Evolutionary conservation across 225 moss, liverwort and hornwort species (phyloP).

Genomic region (Sphagnum contortum): DNA sequence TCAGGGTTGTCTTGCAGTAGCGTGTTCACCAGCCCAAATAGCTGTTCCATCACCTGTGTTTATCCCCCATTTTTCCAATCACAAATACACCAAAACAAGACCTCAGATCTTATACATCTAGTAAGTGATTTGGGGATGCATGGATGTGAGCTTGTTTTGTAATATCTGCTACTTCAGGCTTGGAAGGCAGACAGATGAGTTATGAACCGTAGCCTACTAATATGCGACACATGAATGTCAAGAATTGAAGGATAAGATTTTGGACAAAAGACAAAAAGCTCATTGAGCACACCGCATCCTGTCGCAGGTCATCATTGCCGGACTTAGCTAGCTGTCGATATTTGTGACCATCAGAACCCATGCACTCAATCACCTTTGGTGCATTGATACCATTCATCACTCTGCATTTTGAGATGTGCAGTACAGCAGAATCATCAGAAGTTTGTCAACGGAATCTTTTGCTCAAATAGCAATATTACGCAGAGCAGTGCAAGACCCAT

Average conservation of each 20-base stretch:
- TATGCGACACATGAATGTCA: too few species aligned
- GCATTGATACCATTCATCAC: constrained; percentile 98
- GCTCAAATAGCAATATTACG: too few species aligned
- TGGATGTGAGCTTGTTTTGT: too few species aligned
- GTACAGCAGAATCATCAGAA: too few species aligned
- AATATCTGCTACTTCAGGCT: too few species aligned
- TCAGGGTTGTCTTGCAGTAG: constrained; percentile 90
- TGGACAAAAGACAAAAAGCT: neutral
- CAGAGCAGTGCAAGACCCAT: too few species aligned
- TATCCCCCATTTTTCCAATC: constrained; percentile 1
- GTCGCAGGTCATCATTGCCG: constrained; percentile 92
- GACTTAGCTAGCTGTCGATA: constrained; percentile 96
- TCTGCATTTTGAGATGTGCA: constrained; percentile 13
- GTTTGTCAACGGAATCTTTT: too few species aligned
- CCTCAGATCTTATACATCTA: too few species aligned
- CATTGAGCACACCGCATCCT: constrained; percentile 71
- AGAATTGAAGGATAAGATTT: too few species aligned
- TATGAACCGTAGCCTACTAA: too few species aligned
- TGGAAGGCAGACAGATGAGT: too few species aligned
- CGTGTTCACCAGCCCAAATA: constrained; percentile 92
- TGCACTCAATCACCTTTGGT: constrained; percentile 91
- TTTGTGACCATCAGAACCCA: constrained; percentile 80
- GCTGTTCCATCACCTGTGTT: constrained; percentile 94
- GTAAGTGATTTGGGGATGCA: too few species aligned
- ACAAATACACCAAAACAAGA: neutral